These are phyloP conservation scores for Eucalyptus shirleyi DNA, from an alignment of 345 rosid genomes.

Conservation along the genomic window DNA sequence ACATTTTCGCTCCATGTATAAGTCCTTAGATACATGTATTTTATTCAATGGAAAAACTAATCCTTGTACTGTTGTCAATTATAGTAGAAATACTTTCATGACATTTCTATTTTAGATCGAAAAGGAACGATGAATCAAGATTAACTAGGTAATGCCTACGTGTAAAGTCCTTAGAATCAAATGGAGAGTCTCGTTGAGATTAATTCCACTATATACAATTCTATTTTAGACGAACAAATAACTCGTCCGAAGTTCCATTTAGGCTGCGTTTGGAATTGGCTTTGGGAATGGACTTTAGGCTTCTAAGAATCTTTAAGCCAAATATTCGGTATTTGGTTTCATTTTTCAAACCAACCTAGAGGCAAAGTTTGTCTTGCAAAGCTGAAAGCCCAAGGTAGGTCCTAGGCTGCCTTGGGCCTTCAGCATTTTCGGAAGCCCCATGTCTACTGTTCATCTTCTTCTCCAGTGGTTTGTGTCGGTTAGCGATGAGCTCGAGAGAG, in stretches of 20 bases:
- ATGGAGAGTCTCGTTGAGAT: not conserved
- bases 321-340: too few relatives aligned
- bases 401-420: fast-evolving
- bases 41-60: not conserved
- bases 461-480: too few relatives aligned
- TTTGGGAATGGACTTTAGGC: too few relatives aligned
- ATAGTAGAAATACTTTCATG: not conserved
- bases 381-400: too few relatives aligned
- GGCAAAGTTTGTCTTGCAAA: too few relatives aligned
- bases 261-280: too few relatives aligned
- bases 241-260: not conserved
- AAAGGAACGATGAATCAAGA: not conserved
- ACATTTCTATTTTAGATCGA: too few relatives aligned
- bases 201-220: not conserved
- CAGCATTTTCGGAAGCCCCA: too few relatives aligned
- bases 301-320: too few relatives aligned
- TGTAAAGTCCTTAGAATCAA: not conserved
- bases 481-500: too few relatives aligned
- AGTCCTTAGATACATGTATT: not conserved
- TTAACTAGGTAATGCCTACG: not conserved
- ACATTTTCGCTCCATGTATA: not conserved
- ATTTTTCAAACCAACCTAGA: too few relatives aligned
- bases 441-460: too few relatives aligned
- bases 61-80: not conserved
- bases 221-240: not conserved